Percentiles rank a stretch among this genome's conserved stretches.
Evolutionary conservation across 805 yeast genomes (phyloP).

Genomic region (Ogataea neopini): DNA sequence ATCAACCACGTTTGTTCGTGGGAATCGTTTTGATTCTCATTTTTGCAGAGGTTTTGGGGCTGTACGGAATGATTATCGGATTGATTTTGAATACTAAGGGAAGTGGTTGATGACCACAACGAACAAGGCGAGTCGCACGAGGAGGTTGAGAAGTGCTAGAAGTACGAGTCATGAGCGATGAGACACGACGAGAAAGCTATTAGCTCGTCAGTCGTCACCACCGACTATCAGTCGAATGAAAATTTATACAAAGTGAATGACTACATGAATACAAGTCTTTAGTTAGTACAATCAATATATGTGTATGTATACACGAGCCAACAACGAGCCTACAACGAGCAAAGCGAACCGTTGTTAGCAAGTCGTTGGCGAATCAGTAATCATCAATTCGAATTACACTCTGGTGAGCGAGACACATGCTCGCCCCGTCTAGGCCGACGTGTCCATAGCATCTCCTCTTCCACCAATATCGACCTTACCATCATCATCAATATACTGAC

Average conservation of each 20-base stretch:
- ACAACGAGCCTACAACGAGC: not conserved
- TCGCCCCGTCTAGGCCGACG: constrained; percentile 17
- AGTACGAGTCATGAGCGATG: too few relatives aligned
- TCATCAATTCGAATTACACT: too few relatives aligned
- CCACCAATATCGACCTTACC: constrained; percentile 67
- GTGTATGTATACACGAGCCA: not conserved
- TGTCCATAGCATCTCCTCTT: constrained; percentile 39
- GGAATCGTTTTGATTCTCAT: constrained; percentile 97
- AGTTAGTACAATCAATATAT: constrained; percentile 5
- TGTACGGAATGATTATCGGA: constrained; percentile 93
- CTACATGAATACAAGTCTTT: not conserved
- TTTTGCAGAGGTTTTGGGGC: constrained; percentile 97
- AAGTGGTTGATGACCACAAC: too few relatives aligned
- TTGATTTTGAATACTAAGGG: constrained; percentile 90
- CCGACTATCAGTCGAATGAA: too few relatives aligned
- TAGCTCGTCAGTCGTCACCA: too few relatives aligned
- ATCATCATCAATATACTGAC: constrained; percentile 72
- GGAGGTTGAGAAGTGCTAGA: too few relatives aligned
- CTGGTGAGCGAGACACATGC: too few relatives aligned
- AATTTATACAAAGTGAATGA: too few relatives aligned
- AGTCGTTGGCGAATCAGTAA: too few relatives aligned
- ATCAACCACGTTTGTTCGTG: constrained; percentile 95
- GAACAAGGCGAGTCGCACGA: too few relatives aligned
- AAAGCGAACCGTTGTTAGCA: not conserved
- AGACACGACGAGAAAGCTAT: too few relatives aligned